A percentile compares a stretch with the other conserved stretches of the same genome.
Conservation (phyloP, 2,329 filamentous ascomycete species). For the Claviceps citrina region DNA sequence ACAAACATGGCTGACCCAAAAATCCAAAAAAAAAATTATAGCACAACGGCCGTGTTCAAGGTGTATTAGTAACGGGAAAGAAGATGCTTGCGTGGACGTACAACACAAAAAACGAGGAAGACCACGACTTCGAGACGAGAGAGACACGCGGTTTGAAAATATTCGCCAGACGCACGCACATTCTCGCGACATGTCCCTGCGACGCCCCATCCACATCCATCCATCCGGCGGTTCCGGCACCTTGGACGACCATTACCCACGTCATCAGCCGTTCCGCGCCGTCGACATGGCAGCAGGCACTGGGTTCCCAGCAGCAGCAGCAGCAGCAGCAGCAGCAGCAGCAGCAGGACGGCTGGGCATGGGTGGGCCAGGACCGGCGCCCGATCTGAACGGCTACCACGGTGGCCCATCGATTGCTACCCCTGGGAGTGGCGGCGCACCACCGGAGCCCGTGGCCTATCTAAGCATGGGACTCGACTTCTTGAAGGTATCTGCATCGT, state of each 20-base stretch:
- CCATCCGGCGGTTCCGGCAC: conserved; percentile 27
- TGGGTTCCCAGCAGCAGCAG: conserved; percentile 27
- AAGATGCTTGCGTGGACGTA: conserved; percentile 68
- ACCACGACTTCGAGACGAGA: conserved; percentile 60
- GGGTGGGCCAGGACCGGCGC: conserved; percentile 31
- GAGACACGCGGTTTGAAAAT: conserved; percentile 42
- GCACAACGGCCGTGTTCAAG: conserved; percentile 65
- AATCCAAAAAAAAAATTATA: too few species aligned
- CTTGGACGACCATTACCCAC: conserved; percentile 31
- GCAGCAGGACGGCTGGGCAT: too few species aligned
- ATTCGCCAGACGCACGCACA: conserved; percentile 26
- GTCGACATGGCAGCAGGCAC: conserved; percentile 40
- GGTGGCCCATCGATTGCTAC: background rate
- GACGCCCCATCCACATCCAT: conserved; percentile 37
- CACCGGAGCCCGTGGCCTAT: conserved; percentile 38
- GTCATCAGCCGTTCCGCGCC: conserved; percentile 34
- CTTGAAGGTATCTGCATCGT: conserved; percentile 38
- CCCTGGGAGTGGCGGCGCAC: too few species aligned
- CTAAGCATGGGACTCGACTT: conserved; percentile 44
- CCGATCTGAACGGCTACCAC: conserved; percentile 1
- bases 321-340: too few species aligned
- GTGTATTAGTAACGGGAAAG: conserved; percentile 62
- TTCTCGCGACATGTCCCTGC: conserved; percentile 28
- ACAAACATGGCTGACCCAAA: too few species aligned
- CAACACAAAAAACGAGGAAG: conserved; percentile 75